Evolutionary conservation across 306 rosid species (phyloP), one percentile per base, ranked within the genome.

Genomic region (Lathyrus sativus): DNA sequence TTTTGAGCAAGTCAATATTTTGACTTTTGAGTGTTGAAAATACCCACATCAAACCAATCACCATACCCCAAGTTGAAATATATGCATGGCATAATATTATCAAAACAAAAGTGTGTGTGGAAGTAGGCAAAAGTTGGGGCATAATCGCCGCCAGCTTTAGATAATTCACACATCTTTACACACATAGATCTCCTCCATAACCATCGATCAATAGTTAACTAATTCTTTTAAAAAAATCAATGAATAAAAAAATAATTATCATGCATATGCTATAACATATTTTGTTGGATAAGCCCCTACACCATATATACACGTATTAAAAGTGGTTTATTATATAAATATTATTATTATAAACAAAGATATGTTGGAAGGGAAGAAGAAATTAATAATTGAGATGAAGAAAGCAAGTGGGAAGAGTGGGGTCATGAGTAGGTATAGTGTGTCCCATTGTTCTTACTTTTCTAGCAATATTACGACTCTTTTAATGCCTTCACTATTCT

Each of bases 121-220:
- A 45, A 60, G 59, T 77, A 50, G 65, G 55, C 80, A 70, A 72
- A 81, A 77, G 80, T 81, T 74, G 77, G 85, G 62, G 80, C 80
- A 74, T 18, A 59, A 4, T 64, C 56, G 75, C 53, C 31, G 54
- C 63, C 53, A 43, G 69, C 68, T 73, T 74, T 66, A 50, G 53
- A 74, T 35, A 35, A 35, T 63, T 57, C 38, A 31, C 67, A 61
- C 4, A 38, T 65, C 78, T 56, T 45, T 64, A 26, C 31, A 42
- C 50, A 35, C 14, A 29, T 53, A 53, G 59, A 64, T 74, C 39
- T 44, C 48, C 57, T 61, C 57, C 65, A 57, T 14, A 10, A 45
- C 26, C 60, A 54, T 53, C 29, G 53, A 54, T 53, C 46, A 28
- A 72, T 31, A 62, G 56, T 45, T 13, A 22, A 61, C 15, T 18